Evolutionary conservation across 495 filamentous ascomycete genomes (phyloP).

Genomic region (Saxophila tyrrhenica): DNA sequence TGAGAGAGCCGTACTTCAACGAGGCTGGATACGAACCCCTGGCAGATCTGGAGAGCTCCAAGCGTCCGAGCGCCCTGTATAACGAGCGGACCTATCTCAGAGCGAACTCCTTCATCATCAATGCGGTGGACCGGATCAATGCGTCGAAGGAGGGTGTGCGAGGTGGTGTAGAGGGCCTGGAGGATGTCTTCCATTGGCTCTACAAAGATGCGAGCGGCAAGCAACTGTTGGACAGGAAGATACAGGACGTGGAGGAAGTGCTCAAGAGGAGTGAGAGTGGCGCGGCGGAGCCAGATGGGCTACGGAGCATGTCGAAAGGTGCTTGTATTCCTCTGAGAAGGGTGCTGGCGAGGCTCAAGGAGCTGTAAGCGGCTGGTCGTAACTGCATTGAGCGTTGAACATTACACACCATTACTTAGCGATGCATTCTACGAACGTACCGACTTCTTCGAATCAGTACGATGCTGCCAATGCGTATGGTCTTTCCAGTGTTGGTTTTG

Average conservation of each 20-base stretch:
- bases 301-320: slow-evolving; percentile 16
- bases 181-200: slow-evolving; percentile 15
- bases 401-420: too few relatives aligned
- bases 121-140: slow-evolving; percentile 1
- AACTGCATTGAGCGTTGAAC: too few relatives aligned
- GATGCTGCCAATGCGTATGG: too few relatives aligned
- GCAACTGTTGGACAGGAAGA: slow-evolving; percentile 15
- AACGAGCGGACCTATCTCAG: slow-evolving; percentile 11
- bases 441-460: too few relatives aligned
- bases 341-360: slow-evolving; percentile 13
- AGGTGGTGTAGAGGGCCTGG: slow-evolving; percentile 9
- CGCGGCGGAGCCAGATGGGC: slow-evolving; percentile 8
- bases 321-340: slow-evolving; percentile 15
- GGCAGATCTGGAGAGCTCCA: slow-evolving; percentile 4
- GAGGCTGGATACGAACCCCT: slow-evolving; percentile 16
- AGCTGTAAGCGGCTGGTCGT: background rate
- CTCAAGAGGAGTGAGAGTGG: slow-evolving; percentile 20
- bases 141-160: background rate
- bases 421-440: too few relatives aligned
- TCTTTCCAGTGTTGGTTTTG: too few relatives aligned
- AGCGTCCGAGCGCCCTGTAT: slow-evolving; percentile 13
- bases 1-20: slow-evolving; percentile 49
- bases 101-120: slow-evolving; percentile 8
- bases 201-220: slow-evolving; percentile 4
- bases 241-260: slow-evolving; percentile 17